Evolutionary conservation across 208 protist genomes (phyloP), one percentile per base, ranked within the genome.

Genomic region (Acanthamoeba lenticulata): DNA sequence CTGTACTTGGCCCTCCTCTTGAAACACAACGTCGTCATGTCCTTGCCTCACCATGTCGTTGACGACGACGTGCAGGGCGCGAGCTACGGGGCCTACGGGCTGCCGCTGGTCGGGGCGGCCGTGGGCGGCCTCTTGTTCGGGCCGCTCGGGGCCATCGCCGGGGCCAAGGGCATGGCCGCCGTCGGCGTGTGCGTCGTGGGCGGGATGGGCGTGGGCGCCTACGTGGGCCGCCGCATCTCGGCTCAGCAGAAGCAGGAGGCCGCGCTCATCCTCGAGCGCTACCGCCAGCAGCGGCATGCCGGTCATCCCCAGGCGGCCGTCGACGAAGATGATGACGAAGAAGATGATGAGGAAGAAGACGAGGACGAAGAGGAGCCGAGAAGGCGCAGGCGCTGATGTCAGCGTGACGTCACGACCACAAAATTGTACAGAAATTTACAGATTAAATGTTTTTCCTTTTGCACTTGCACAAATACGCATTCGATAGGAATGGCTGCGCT

Each of bases 211-310:
- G 49, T 57, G 32, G 83, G 83, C n/a, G 83, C 83, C 1, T 90
- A 65, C 49, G 83, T 65, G n/a, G 83, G 49, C 83, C n/a, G 40
- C 9, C 45, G 62, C 44, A 55, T 90, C n/a, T 90, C 83, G 49
- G 55, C 45, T n/a, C 57, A 90, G 49, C 83, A 90, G 55, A 90
- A 90, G 49, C 49, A 90, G 49, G 83, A 90, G 13, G 83, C 83
- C 27, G 24, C 34, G n/a, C 83, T 90, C 49, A 90, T 90, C 45
- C 83, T 90, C 34, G 83, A 90, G 38, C 34, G 34, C n/a, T 79
- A 79, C 38, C 67, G 67, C 36, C 9, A 79, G 57, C 57, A n/a
- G n/a, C n/a, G n/a, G n/a, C n/a, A n/a, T n/a, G n/a, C n/a, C n/a
- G n/a, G n/a, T n/a, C n/a, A n/a, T n/a, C n/a, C n/a, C n/a, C n/a